These are phyloP conservation scores for Saccharomycopsis fibuligera DNA, from an alignment of 805 yeast species.

Conservation along the genomic window DNA sequence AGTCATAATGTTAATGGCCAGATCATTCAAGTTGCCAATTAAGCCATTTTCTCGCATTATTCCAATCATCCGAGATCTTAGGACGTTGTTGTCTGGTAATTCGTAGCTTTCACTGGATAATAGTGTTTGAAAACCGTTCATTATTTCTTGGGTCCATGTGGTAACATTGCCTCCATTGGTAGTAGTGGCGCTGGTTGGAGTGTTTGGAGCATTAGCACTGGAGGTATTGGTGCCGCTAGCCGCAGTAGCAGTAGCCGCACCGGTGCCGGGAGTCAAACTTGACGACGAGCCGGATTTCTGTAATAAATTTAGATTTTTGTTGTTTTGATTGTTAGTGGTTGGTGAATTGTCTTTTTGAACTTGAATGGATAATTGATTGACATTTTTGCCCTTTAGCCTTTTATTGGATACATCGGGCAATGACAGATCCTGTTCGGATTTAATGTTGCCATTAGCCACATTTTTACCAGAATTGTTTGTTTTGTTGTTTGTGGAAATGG, in stretches of 20 bases:
- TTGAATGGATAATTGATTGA: constrained; percentile 15
- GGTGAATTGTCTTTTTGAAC: constrained; percentile 8
- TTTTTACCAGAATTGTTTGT: not conserved
- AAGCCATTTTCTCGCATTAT: constrained; percentile 87
- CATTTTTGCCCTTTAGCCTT: constrained; percentile 14
- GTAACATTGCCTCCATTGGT: constrained; percentile 37
- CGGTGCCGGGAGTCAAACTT: too few relatives aligned
- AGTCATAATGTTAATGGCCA: constrained; percentile 67
- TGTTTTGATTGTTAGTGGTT: constrained; percentile 3
- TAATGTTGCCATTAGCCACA: not conserved
- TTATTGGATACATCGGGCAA: not conserved
- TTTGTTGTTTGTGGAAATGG: not conserved
- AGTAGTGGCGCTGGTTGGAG: not conserved
- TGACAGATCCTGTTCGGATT: too few relatives aligned
- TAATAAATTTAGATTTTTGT: constrained; percentile 14
- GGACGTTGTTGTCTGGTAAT: constrained; percentile 69
- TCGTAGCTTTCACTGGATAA: constrained; percentile 72
- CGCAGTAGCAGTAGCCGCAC: not conserved
- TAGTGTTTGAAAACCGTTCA: constrained; percentile 78
- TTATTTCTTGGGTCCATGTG: constrained; percentile 89
- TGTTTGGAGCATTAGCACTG: not conserved
- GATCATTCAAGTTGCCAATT: constrained; percentile 71
- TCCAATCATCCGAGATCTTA: constrained; percentile 68
- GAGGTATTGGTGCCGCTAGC: too few relatives aligned
- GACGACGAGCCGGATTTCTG: not conserved